Conservation (phyloP, 2,329 filamentous ascomycete genomes). For the Aureobasidium subglaciale region DNA sequence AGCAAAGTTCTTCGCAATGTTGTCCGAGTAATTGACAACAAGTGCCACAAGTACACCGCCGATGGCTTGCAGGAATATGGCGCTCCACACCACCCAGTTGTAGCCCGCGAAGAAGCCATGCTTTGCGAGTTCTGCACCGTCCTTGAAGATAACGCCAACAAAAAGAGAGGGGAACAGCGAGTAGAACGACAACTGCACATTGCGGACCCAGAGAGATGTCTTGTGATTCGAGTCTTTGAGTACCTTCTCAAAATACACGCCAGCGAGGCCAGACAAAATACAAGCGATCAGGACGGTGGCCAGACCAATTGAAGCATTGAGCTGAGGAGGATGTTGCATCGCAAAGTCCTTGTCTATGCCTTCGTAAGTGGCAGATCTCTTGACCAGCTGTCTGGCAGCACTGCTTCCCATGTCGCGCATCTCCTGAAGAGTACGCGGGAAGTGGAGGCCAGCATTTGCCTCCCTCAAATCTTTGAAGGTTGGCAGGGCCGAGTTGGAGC, state of each 20-base stretch:
- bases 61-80: conserved; percentile 72
- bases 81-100: conserved; percentile 83
- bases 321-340: conserved; percentile 46
- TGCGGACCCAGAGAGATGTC: conserved; percentile 84
- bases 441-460: conserved; percentile 52
- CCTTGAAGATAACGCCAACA: conserved; percentile 77
- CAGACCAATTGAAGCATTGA: conserved; percentile 76
- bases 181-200: conserved; percentile 91
- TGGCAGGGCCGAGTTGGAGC: conserved; percentile 47
- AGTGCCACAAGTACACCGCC: conserved; percentile 80
- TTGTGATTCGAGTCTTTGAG: conserved; percentile 73
- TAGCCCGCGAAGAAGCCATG: conserved; percentile 93
- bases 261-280: conserved; percentile 72
- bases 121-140: conserved; percentile 74
- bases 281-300: conserved; percentile 72
- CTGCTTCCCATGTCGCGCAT: conserved; percentile 57
- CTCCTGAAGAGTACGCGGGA: conserved; percentile 73
- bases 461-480: conserved; percentile 56
- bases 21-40: conserved; percentile 76
- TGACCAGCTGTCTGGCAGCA: conserved; percentile 45
- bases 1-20: conserved; percentile 89
- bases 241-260: conserved; percentile 85
- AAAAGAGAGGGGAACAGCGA: conserved; percentile 85
- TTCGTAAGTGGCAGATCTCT: conserved; percentile 81
- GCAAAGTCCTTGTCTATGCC: conserved; percentile 64